Base-by-base conservation (phyloP, 164 flowering plant species). In the Brasenia schreberi region DNA sequence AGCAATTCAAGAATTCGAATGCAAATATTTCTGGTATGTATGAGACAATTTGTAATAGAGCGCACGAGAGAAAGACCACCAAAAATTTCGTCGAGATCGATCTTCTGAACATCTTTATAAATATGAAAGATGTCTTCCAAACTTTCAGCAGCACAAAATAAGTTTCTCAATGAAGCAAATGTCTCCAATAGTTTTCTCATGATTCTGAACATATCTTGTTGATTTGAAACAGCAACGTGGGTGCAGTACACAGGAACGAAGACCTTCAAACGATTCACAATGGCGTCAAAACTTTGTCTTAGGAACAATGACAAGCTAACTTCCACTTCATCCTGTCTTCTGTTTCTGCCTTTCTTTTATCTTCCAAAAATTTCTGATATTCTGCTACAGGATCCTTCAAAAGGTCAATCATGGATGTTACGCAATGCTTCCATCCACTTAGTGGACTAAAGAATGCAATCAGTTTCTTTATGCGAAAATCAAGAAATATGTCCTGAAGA, bases 401-500 rank as follows among this genome's bases (percentile, higher is more conserved):
- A 16, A 84, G 65, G 18, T 33, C 14, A 23, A 80, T 77, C 79
- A 84, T 70, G 1, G 75, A 71, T 5, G 42, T 33, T 62, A 80
- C 17, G 18, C 17, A 19, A 65, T 52, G 60, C 18, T 45, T 75
- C 86, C 88, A 86, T 6, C 84, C 88, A 60, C 71, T 43, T 1
- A 14, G 10, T 2, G 80, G 73, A 14, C 70, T 66, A 43, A 82
- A 78, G 49, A 85, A 83, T 63, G 74, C 5, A 0, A 3, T 5
- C 56, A 84, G 83, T 18, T 18, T 58, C 14, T 49, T 49, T 9
- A 49, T 14, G 3, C 56, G 10, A 9, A 78, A 59, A 52, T 86
- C 87, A 67, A 87, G 63, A 77, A 68, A 88, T 59, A 88, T 74
- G 0, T 87, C 85, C 71, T 81, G 70, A 61, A 85, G 66, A 3